Evolutionary conservation across 2,329 filamentous ascomycete genomes (phyloP).

Genomic region (Aspergillus sp.): DNA sequence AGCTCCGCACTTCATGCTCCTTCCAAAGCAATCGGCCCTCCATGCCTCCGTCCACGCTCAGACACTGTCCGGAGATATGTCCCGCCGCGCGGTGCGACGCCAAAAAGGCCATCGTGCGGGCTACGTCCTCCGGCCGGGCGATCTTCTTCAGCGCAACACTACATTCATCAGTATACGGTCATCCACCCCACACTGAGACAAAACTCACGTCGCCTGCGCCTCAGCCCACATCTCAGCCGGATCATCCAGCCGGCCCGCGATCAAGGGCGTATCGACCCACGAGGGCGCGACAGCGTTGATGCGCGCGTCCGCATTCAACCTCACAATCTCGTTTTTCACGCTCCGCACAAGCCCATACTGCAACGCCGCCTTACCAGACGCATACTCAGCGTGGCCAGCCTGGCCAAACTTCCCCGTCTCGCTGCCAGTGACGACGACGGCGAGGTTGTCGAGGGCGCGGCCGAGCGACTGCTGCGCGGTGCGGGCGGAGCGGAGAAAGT

Average conservation of each 20-base stretch:
- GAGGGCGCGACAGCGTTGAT: conserved; percentile 55
- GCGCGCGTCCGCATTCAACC: conserved; percentile 49
- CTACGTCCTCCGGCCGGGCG: conserved; percentile 50
- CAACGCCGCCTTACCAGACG: conserved; percentile 50
- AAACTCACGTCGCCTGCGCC: conserved; percentile 44
- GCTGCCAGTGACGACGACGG: conserved; percentile 55
- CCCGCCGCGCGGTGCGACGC: conserved; percentile 53
- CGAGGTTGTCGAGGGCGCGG: conserved; percentile 48
- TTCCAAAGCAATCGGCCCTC: conserved; percentile 52
- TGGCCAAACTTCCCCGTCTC: conserved; percentile 53
- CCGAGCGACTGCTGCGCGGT: conserved; percentile 37
- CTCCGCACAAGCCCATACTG: conserved; percentile 54
- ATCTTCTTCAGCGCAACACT: conserved; percentile 48
- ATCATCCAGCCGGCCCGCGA: conserved; percentile 51
- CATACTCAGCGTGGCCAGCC: conserved; percentile 52
- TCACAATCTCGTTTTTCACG: conserved; percentile 56
- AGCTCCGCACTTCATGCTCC: conserved; percentile 38
- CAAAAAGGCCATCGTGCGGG: conserved; percentile 50
- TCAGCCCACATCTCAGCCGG: conserved; percentile 51
- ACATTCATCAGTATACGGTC: background rate
- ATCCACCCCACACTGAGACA: background rate
- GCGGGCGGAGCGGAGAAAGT: conserved; percentile 50
- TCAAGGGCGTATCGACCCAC: conserved; percentile 49
- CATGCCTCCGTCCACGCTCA: conserved; percentile 53
- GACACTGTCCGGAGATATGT: conserved; percentile 55